Evolutionary conservation across 1,284 basidiomycete genomes (phyloP).

Genomic region (Ceratobasidium theobromae): DNA sequence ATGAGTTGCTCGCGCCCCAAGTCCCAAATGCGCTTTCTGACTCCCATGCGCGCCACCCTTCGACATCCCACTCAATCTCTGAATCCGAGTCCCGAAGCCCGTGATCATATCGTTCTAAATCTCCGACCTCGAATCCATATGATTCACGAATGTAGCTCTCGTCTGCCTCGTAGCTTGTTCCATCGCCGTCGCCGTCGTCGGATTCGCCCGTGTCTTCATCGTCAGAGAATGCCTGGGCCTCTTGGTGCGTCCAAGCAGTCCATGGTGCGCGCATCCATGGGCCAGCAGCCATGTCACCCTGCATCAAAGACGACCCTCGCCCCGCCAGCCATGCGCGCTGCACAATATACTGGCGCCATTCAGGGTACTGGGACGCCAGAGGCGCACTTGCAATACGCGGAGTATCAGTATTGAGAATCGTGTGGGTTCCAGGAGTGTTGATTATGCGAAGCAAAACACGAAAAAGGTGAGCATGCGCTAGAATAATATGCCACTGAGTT

Average conservation of each 20-base stretch:
- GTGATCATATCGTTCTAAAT: background rate
- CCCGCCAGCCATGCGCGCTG: conserved; percentile 23
- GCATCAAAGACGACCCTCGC: background rate
- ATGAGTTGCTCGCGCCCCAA: background rate
- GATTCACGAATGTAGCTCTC: background rate
- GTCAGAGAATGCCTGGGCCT: background rate
- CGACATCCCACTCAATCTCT: conserved; percentile 19
- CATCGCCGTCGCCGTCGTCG: background rate
- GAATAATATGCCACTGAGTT: background rate
- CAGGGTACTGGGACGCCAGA: conserved; percentile 18
- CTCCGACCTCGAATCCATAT: background rate
- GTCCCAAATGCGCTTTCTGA: conserved; percentile 7
- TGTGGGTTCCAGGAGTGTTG: conserved; percentile 5
- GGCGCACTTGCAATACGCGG: background rate
- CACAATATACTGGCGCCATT: conserved; percentile 21
- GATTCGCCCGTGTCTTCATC: background rate
- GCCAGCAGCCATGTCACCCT: background rate
- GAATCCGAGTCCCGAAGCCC: background rate
- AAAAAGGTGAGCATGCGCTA: conserved; percentile 14
- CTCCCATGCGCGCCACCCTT: conserved; percentile 22
- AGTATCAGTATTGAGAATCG: background rate
- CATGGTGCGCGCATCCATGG: conserved; percentile 14
- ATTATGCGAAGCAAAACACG: conserved; percentile 21
- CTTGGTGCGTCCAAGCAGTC: background rate
- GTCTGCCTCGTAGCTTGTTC: background rate